Base-by-base conservation (phyloP, 352 stramenopile species). In the Phytophthora foliorum region DNA sequence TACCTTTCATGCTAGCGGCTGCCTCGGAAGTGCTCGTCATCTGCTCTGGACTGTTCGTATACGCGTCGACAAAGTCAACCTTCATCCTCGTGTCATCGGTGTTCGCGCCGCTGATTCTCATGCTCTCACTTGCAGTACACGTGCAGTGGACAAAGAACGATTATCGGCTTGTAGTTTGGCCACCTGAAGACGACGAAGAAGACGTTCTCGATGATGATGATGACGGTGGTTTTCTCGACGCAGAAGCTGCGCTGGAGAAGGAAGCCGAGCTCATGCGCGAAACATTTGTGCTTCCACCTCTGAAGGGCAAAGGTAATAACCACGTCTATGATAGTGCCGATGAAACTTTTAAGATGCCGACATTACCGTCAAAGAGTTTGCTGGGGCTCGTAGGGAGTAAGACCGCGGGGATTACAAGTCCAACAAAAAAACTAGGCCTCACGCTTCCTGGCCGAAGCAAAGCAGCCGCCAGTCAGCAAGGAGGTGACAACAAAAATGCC, bases 71-170 rank as follows among this genome's bases (percentile, higher is more conserved):
- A 1, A 54, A 79, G 29, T 95, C 85, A 38, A 89, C 73, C 2
- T 95, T 95, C 36, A 89, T 95, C 48, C 77, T 97, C 0, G 80
- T 93, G 13, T 86, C 81, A 1, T 93, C 83, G 1, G 68, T 95
- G 52, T 95, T 95, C 29, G 71, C 76, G 2, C 88, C 89, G 10
- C 63, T 97, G 4, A 84, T 95, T 25, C 66, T 94, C 42, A 93
- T 93, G 84, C 63, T 95, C 1, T 84, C 82, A 22, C 74, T 92
- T 13, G 84, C 83, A 0, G 86, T 96, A 31, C 86, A 91, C 45
- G 74, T 77, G 24, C 86, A 94, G 52, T 97, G 89, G 88, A 66
- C 63, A 13, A 88, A 89, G 51, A 97, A 95, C 41, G 88, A 96
- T 61, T 93, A 95, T 51, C 80, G 88, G 0, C 78, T 96, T 31